Evolutionary conservation across 2,329 filamentous ascomycete genomes (phyloP).

Genomic region (Apiospora malaysiana): DNA sequence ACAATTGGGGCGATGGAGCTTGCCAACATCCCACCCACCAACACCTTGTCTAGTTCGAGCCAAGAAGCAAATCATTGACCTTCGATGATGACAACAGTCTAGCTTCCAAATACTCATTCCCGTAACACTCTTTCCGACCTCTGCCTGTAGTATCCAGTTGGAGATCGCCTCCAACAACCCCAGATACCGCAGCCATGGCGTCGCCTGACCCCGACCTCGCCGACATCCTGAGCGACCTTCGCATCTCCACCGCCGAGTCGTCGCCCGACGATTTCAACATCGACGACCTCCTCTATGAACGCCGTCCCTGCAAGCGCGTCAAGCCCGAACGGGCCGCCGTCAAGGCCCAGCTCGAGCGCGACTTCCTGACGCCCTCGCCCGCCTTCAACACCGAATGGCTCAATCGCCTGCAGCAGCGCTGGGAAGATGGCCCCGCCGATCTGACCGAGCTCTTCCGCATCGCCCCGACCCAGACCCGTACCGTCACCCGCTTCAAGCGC

Average conservation of each 20-base stretch:
- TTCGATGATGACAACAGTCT: background rate
- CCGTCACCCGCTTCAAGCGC: slow-evolving; percentile 89
- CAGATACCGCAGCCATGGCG: slow-evolving; percentile 19
- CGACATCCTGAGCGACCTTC: slow-evolving; percentile 57
- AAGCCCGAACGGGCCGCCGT: slow-evolving; percentile 65
- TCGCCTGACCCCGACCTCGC: slow-evolving; percentile 41
- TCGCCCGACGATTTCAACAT: slow-evolving; percentile 46
- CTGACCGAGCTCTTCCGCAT: slow-evolving; percentile 86
- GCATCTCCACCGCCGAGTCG: slow-evolving; percentile 43
- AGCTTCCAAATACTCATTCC: background rate
- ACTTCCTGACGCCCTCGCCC: slow-evolving; percentile 80
- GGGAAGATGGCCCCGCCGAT: slow-evolving; percentile 87
- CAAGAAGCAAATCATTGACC: background rate
- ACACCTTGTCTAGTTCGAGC: background rate
- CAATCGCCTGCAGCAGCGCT: slow-evolving; percentile 84
- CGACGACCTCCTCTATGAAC: slow-evolving; percentile 62
- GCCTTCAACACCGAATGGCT: slow-evolving; percentile 87
- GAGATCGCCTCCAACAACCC: background rate
- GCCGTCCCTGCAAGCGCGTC: slow-evolving; percentile 47
- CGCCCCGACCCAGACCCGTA: slow-evolving; percentile 89
- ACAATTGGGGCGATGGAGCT: slow-evolving; percentile 3
- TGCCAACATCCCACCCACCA: slow-evolving; percentile 16
- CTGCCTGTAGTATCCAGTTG: background rate
- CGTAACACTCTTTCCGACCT: background rate
- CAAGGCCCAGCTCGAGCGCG: slow-evolving; percentile 73